These are phyloP conservation scores for Eurotiales sp. DNA, from an alignment of 2,329 filamentous ascomycete genomes.

Conservation along the genomic window DNA sequence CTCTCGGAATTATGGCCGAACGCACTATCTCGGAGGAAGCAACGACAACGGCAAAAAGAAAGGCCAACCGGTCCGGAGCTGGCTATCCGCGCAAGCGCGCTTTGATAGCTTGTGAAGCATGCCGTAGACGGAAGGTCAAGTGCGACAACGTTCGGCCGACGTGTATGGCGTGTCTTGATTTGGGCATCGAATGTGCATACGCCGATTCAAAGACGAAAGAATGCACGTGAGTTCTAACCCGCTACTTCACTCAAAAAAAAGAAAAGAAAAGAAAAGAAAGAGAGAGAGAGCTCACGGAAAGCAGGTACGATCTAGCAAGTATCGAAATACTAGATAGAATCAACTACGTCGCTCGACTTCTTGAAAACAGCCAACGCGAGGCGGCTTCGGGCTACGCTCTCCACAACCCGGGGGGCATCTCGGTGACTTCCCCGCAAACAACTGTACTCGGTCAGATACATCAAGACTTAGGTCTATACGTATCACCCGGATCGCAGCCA, in stretches of 20 bases:
- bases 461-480: not conserved
- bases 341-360: conserved; percentile 1
- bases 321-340: conserved; percentile 4
- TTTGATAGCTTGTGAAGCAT: not conserved
- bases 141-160: conserved; percentile 8
- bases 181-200: not conserved
- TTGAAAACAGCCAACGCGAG: not conserved
- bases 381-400: not conserved
- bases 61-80: not conserved
- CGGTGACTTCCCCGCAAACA: not conserved
- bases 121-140: conserved; percentile 6
- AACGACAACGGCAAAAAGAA: not conserved
- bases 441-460: not conserved
- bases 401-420: not conserved
- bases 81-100: conserved; percentile 4
- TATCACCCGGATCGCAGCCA: not conserved
- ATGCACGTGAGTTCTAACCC: not conserved
- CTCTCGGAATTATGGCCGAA: conserved; percentile 1
- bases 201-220: not conserved
- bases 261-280: too few relatives aligned
- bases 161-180: not conserved
- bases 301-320: not conserved
- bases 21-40: not conserved
- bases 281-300: not conserved
- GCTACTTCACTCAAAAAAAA: too few relatives aligned